Percentiles rank a stretch among this genome's conserved stretches.
Conservation (phyloP, 129 eudicot genomes). For the Flaveria brownii region DNA sequence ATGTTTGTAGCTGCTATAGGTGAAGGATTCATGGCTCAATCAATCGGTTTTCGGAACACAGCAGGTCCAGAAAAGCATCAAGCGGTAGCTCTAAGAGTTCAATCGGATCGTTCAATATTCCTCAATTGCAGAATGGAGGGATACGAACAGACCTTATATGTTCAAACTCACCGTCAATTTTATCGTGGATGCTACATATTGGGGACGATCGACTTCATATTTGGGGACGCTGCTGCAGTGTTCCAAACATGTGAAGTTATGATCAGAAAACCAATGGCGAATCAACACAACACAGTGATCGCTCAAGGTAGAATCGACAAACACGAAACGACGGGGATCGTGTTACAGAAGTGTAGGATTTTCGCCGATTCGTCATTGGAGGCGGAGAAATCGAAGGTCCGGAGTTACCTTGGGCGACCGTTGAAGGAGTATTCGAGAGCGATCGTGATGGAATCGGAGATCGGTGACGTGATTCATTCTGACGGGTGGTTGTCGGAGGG, state of each 20-base stretch:
- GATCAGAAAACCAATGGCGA: conserved; percentile 61
- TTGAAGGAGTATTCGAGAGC: conserved; percentile 69
- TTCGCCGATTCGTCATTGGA: conserved; percentile 39
- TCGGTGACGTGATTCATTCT: conserved; percentile 49
- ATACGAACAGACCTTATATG: conserved; percentile 63
- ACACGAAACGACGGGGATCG: conserved; percentile 69
- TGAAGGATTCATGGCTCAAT: conserved; percentile 66
- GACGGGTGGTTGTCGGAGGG: conserved; percentile 69
- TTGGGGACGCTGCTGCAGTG: conserved; percentile 73
- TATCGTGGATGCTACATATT: conserved; percentile 66
- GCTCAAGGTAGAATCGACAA: conserved; percentile 69
- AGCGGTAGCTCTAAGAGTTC: conserved; percentile 77
- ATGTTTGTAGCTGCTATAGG: conserved; percentile 62
- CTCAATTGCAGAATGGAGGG: conserved; percentile 78
- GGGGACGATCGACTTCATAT: conserved; percentile 72
- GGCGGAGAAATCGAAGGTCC: conserved; percentile 36
- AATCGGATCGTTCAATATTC: conserved; percentile 66
- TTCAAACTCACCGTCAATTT: conserved; percentile 72
- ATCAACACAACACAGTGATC: conserved; percentile 61
- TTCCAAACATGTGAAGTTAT: conserved; percentile 63
- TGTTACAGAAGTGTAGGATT: conserved; percentile 65
- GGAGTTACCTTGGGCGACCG: conserved; percentile 74
- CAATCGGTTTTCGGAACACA: conserved; percentile 66
- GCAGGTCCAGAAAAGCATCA: conserved; percentile 88
- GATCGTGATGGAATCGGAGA: conserved; percentile 63